phyloP scores from a whole-genome alignment of 2,329 filamentous ascomycete genomes.

The Monosporascus ibericus region DNA sequence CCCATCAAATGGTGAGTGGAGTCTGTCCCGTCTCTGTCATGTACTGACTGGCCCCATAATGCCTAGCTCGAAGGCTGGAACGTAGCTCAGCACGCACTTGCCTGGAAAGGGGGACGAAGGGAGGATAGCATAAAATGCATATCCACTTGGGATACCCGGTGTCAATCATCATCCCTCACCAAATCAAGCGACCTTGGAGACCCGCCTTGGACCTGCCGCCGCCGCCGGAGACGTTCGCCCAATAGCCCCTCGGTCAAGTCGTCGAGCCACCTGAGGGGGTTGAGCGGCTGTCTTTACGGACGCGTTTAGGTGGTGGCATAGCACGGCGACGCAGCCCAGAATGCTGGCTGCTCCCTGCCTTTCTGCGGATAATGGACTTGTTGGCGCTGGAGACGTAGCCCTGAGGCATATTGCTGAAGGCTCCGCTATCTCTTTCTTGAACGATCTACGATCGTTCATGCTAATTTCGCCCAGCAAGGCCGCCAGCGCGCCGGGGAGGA shows the following conservation, averaged over 20 bases:
- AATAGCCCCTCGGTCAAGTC: conserved; percentile 12
- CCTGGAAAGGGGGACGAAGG: background rate
- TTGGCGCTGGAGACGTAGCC: no score
- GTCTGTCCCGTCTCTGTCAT: conserved; percentile 11
- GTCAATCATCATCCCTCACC: conserved; percentile 16
- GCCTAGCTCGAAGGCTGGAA: conserved; percentile 12
- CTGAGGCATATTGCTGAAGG: background rate
- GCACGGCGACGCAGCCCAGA: conserved; percentile 21
- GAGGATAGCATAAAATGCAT: conserved; percentile 6
- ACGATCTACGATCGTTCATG: conserved; percentile 21
- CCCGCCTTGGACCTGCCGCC: conserved; percentile 11
- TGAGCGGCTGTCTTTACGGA: conserved; percentile 19
- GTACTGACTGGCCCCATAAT: conserved; percentile 15
- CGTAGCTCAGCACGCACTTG: conserved; percentile 1
- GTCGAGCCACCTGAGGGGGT: conserved; percentile 17
- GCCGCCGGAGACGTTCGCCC: conserved; percentile 1
- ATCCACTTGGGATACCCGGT: conserved; percentile 22
- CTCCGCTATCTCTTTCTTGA: conserved; percentile 23
- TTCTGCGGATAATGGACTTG: conserved; percentile 7
- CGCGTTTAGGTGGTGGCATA: conserved; percentile 19
- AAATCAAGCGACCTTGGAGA: conserved; percentile 13
- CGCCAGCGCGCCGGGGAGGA: background rate
- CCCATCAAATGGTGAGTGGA: conserved; percentile 13
- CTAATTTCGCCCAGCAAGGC: conserved; percentile 7
- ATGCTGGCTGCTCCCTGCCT: conserved; percentile 19